These are phyloP conservation scores for Iberis pinnata DNA, from an alignment of 345 rosid genomes.

Conservation along the genomic window DNA sequence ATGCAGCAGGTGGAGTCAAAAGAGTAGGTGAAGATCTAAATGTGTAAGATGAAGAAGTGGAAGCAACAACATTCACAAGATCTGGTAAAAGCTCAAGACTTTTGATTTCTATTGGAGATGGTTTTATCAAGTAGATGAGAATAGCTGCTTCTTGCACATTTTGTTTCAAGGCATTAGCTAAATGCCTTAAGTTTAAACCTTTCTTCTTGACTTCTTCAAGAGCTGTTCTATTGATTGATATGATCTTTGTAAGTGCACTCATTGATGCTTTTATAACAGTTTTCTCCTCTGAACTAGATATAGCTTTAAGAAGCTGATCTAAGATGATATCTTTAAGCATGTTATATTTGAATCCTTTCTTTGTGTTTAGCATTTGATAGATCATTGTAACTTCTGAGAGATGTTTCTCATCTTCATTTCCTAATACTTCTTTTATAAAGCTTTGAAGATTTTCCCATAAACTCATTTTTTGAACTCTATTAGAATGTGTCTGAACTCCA, in stretches of 20 bases:
- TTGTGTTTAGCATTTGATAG: slow-evolving; percentile 54
- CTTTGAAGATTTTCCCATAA: slow-evolving; percentile 48
- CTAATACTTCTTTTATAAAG: slow-evolving; percentile 49
- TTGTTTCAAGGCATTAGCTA: slow-evolving; percentile 61
- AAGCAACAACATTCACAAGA: slow-evolving; percentile 59
- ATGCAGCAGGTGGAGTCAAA: slow-evolving; percentile 74
- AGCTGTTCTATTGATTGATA: slow-evolving; percentile 48
- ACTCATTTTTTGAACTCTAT: slow-evolving; percentile 35
- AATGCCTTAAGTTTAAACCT: slow-evolving; percentile 51
- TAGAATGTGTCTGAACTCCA: slow-evolving; percentile 22
- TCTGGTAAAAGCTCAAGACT: slow-evolving; percentile 75
- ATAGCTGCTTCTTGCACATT: slow-evolving; percentile 81
- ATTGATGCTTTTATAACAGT: slow-evolving; percentile 57
- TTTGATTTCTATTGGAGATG: slow-evolving; percentile 76
- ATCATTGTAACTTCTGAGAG: slow-evolving; percentile 53
- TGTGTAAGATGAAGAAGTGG: slow-evolving; percentile 33
- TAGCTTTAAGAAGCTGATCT: slow-evolving; percentile 59
- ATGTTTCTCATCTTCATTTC: slow-evolving; percentile 47
- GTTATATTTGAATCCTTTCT: slow-evolving; percentile 50
- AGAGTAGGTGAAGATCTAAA: slow-evolving; percentile 32
- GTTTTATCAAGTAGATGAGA: slow-evolving; percentile 67
- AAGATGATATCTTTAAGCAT: slow-evolving; percentile 65
- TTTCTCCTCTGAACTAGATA: slow-evolving; percentile 70
- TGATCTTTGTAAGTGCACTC: slow-evolving; percentile 53
- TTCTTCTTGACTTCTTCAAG: slow-evolving; percentile 61